Conservation (phyloP, 192 early-diverging fungal species). For the Fimicolochytrium jonesii region DNA sequence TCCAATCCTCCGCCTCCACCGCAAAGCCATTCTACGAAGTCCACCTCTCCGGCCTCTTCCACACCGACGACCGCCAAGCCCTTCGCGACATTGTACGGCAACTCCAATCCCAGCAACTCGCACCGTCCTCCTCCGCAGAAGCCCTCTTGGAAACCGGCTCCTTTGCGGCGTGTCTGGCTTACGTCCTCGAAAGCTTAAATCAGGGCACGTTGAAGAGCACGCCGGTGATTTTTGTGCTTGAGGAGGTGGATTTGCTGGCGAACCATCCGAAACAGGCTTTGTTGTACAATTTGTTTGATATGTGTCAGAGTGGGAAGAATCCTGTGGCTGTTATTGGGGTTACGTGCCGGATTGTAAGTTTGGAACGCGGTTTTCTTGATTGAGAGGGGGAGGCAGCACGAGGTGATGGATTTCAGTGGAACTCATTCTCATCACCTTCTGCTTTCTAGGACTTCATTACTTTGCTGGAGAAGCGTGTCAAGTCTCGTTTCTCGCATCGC, state of each 20-base stretch:
- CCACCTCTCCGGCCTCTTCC: conserved; percentile 67
- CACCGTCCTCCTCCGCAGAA: too few species aligned
- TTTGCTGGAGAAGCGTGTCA: conserved; percentile 89
- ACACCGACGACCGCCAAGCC: conserved; percentile 78
- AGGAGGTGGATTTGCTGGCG: conserved; percentile 92
- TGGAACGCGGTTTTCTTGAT: background rate
- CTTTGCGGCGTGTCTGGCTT: conserved; percentile 66
- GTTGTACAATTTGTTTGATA: conserved; percentile 92
- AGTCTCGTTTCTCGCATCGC: conserved; percentile 89
- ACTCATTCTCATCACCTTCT: too few species aligned
- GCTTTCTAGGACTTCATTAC: conserved; percentile 70
- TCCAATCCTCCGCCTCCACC: conserved; percentile 13
- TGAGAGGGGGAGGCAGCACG: too few species aligned
- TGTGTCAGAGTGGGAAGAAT: conserved; percentile 74
- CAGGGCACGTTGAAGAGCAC: conserved; percentile 45
- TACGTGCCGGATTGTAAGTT: conserved; percentile 53
- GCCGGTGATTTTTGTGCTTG: conserved; percentile 84
- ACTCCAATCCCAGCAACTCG: conserved; percentile 56
- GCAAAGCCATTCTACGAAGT: conserved; percentile 56
- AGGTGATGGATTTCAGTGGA: too few species aligned
- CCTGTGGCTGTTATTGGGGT: conserved; percentile 85
- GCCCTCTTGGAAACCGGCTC: too few species aligned
- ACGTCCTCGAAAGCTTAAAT: conserved; percentile 60
- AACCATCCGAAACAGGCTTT: conserved; percentile 89
- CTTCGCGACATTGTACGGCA: conserved; percentile 80